Evolutionary conservation across 1,139 yeast genomes (phyloP), one percentile per base, ranked within the genome.

Genomic region (Scheffersomyces parashehatae): DNA sequence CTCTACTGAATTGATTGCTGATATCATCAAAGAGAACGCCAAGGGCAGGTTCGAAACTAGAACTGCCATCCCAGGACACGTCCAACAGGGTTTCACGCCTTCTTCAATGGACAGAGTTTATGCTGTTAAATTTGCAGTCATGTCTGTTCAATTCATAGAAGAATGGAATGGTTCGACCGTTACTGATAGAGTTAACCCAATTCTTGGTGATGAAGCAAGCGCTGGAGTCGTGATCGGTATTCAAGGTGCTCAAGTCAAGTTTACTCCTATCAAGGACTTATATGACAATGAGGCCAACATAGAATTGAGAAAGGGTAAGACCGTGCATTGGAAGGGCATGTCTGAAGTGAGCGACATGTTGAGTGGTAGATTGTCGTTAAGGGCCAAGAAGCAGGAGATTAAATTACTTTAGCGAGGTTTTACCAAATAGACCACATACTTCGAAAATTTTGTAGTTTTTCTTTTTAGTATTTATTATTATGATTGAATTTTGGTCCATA

Each of bases 1-100:
- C 63, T 76, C 91, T 29, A 88, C 98, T 6, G 82, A 87, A 49
- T 77, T 87, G 48, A 77, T 93, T 56, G 90, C 96, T 28, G 84
- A 88, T 47, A 88, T 93, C 50, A 83, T 91, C 56, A 81, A 83
- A 52, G 85, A 86, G 51, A 93, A 89, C 56, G 81, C 90, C 35
- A 72, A 79, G 40, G 85, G 87, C 40, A 75, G 78, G 49, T 93
- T 90, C 60, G 97, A 91, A 59, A 88, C 95, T 14, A 85, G 96
- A 66, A 90, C 96, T 4, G 99, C 99, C 12, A 84, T 91, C 43
- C 99, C 99, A 10, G 99, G 99, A 28, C 99, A 93, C 62, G 95
- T 90, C 42, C 99, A 93, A 74, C 99, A 93, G 68, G 99, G 99
- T 65, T 96, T 95, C 47, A 81, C 83, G 42, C 99, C 99, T 34